A percentile compares a stretch with the other conserved stretches of the same genome.
phyloP scores from a whole-genome alignment of 306 rosid genomes.

The Vigna mungo region DNA sequence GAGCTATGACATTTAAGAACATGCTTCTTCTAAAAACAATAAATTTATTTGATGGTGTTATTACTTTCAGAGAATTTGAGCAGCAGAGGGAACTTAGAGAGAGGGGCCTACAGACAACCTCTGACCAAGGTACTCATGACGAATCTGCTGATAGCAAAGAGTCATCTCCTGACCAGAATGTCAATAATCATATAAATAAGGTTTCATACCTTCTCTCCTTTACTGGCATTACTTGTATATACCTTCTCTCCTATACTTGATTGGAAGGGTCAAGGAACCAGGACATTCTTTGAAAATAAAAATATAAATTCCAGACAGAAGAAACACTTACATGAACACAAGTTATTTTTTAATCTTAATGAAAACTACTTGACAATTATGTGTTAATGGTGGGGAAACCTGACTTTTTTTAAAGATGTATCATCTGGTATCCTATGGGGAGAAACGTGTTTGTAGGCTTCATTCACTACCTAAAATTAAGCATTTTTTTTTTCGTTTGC shows the following conservation, averaged over 20 bases:
- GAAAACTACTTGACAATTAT: constrained; percentile 12
- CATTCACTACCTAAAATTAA: constrained; percentile 4
- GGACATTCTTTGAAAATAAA: not conserved
- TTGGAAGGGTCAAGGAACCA: constrained; percentile 19
- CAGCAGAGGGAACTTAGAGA: constrained; percentile 99
- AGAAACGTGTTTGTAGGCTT: constrained; percentile 28
- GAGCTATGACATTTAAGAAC: constrained; percentile 43
- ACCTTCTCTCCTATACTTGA: constrained; percentile 9
- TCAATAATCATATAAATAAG: constrained; percentile 73
- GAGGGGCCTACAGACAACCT: constrained; percentile 80
- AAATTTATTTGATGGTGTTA: constrained; percentile 46
- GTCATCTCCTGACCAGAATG: constrained; percentile 68
- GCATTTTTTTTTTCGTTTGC: constrained; percentile 28
- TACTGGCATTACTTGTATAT: constrained; percentile 4
- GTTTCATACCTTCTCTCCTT: constrained; percentile 47
- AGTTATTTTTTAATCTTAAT: not conserved
- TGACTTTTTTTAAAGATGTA: not conserved
- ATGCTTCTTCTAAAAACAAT: constrained; percentile 45
- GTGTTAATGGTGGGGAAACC: constrained; percentile 11
- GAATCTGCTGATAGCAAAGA: constrained; percentile 72
- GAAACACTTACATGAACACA: not conserved
- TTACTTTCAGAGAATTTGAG: constrained; percentile 92
- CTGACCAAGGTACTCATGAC: constrained; percentile 73
- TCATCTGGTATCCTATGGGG: constrained; percentile 25
- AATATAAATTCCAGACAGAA: not conserved